Conservation (phyloP, 2,329 filamentous ascomycete species). For the Chaetomiaceae sp. region DNA sequence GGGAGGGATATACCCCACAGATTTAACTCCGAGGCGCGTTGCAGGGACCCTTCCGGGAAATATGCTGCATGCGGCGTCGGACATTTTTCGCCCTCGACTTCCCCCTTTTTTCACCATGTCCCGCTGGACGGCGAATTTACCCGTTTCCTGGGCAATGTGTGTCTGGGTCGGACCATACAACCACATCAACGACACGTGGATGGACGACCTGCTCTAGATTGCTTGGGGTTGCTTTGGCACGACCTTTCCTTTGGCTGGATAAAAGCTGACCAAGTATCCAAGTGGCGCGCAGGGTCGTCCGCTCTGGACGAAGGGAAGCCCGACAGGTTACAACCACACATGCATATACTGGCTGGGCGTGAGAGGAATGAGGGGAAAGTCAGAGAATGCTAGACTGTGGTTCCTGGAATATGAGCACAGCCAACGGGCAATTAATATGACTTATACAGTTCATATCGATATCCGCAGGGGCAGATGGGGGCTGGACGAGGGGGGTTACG, state of each 20-base stretch:
- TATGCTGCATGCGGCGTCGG: slow-evolving; percentile 10
- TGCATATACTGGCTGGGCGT: too few relatives aligned
- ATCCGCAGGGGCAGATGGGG: not conserved
- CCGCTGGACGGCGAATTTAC: not conserved
- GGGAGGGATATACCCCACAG: not conserved
- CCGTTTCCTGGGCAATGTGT: not conserved
- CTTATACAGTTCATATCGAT: slow-evolving; percentile 2
- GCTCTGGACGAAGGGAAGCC: slow-evolving; percentile 13
- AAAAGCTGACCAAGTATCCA: not conserved
- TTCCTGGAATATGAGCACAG: not conserved
- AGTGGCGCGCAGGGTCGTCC: not conserved
- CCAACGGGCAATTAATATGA: slow-evolving; percentile 11
- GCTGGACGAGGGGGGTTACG: not conserved
- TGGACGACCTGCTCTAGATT: not conserved
- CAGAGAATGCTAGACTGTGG: too few relatives aligned
- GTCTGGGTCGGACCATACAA: not conserved
- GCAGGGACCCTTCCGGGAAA: not conserved
- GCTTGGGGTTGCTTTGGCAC: not conserved
- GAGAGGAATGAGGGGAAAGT: too few relatives aligned
- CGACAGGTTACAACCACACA: not conserved
- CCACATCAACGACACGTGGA: not conserved
- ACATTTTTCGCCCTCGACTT: not conserved
- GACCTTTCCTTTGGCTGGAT: slow-evolving; percentile 9
- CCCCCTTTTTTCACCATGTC: not conserved
- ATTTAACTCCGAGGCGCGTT: slow-evolving; percentile 7